Conservation (phyloP, 352 stramenopile species). For the Phytophthora idaei region DNA sequence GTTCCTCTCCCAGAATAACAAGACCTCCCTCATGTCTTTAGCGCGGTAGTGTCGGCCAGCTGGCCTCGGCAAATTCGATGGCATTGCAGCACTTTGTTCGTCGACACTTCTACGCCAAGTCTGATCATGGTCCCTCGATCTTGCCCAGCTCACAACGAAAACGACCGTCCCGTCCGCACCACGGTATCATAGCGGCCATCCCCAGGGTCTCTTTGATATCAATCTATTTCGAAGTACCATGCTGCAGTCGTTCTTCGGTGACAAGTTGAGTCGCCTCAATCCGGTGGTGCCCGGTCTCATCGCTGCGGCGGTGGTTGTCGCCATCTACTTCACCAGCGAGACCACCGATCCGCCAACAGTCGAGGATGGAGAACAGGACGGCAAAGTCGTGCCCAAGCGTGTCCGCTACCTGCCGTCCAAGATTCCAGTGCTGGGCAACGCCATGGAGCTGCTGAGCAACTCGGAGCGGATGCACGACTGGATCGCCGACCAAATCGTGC, state of each 20-base stretch:
- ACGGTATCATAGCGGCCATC: background rate
- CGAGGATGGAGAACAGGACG: constrained; percentile 3
- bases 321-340: constrained; percentile 26
- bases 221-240: background rate
- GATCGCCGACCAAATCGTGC: constrained; percentile 43
- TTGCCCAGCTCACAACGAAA: constrained; percentile 17
- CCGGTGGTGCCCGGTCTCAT: constrained; percentile 29
- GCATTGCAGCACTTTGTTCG: constrained; percentile 14
- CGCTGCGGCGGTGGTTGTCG: constrained; percentile 18
- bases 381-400: constrained; percentile 22
- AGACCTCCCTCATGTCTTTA: constrained; percentile 14
- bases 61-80: constrained; percentile 3
- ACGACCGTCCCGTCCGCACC: constrained; percentile 4
- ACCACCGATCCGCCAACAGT: background rate
- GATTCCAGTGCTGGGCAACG: constrained; percentile 40
- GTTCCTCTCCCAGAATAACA: too few species aligned
- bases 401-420: constrained; percentile 40
- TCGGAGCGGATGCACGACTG: constrained; percentile 57
- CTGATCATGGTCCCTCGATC: constrained; percentile 1
- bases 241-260: constrained; percentile 30
- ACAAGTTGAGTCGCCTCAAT: constrained; percentile 19
- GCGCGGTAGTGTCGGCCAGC: background rate
- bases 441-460: constrained; percentile 47
- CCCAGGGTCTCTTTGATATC: constrained; percentile 5
- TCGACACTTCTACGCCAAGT: constrained; percentile 6